Base-by-base conservation (phyloP, 2,329 filamentous ascomycete species). In the Coleophoma cylindrospora region DNA sequence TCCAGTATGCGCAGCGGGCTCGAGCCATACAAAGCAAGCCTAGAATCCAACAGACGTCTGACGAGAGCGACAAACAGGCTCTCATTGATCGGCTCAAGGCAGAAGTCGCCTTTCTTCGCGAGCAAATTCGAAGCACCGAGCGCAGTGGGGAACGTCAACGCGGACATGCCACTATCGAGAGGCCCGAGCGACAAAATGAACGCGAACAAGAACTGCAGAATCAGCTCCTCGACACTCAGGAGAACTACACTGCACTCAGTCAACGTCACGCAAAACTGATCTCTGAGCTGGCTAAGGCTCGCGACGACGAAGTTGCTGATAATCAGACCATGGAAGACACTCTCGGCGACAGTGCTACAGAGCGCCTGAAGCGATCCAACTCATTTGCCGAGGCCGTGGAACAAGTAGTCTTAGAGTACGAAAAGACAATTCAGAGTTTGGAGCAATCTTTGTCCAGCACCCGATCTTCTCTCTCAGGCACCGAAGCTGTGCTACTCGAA, bases 21-120 rank as follows among this genome's bases (percentile, higher is more conserved):
- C 86, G 94, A 57, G 91, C 91, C 2, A 99, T 99, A 53, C 94
- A 99, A 73, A 96, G 89, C 71, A 97, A 96, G 68, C 95, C 94
- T 8, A 86, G 91, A 53, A 97, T 99, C 54, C 94, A 99, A 68
- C 89, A 96, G 64, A 75, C 89, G 38, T 74, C 81, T 14, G 92
- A 97, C 60, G 92, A 97, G 55, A 84, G 87, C 49, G 94, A 99
- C 70, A 96, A 96, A 68, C 89, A 95, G 67, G 91, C 89, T 34
- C 76, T 95, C 36, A 96, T 99, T 55, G 94, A 97, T 49, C 83
- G 94, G 38, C 79, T 99, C 45, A 92, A 95, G 64, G 90, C 92
- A 5, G 94, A 99, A 66, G 89, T 99, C 44, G 83, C 89, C 36
- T 97, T 97, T 67, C 73, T 99, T 54, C 86, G 94, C 14, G 92